Percentiles rank a stretch among this genome's conserved stretches.
These are phyloP conservation scores for Macrophomina tecta DNA, from an alignment of 2,329 filamentous ascomycete genomes.

Conservation along the genomic window DNA sequence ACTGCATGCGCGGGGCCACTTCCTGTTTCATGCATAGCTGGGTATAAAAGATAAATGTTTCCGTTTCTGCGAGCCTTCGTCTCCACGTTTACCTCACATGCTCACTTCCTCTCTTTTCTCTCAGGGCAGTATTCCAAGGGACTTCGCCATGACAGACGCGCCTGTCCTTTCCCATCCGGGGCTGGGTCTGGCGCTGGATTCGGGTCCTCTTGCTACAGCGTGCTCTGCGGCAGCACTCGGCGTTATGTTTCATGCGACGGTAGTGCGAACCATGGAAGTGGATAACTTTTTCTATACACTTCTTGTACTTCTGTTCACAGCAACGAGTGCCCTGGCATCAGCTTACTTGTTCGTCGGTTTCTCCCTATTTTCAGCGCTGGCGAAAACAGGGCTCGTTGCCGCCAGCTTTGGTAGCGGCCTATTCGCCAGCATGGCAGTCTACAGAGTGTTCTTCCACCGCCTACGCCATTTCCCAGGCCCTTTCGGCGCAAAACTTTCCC, in stretches of 20 bases:
- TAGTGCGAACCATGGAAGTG: slow-evolving; percentile 38
- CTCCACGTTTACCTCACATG: too few species aligned
- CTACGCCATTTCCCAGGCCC: slow-evolving; percentile 45
- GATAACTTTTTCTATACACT: slow-evolving; percentile 55
- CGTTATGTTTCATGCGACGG: neutral
- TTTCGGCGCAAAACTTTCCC: slow-evolving; percentile 41
- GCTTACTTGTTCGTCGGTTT: neutral
- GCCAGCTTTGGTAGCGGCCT: neutral
- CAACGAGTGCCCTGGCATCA: slow-evolving; percentile 32
- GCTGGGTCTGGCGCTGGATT: too few species aligned
- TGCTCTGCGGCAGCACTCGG: neutral
- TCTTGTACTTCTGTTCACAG: slow-evolving; percentile 58
- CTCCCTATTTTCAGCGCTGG: neutral
- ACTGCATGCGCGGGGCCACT: too few species aligned
- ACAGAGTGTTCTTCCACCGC: slow-evolving; percentile 43
- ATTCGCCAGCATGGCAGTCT: neutral
- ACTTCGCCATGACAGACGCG: too few species aligned
- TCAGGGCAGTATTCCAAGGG: too few species aligned
- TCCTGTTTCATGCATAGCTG: too few species aligned
- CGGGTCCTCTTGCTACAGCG: too few species aligned
- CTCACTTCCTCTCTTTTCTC: too few species aligned
- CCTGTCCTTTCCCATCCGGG: too few species aligned
- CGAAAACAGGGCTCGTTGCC: neutral
- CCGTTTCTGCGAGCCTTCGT: too few species aligned
- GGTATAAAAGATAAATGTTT: too few species aligned